Conservation (phyloP, 1,284 basidiomycete species). For the Leccinum variabile region DNA sequence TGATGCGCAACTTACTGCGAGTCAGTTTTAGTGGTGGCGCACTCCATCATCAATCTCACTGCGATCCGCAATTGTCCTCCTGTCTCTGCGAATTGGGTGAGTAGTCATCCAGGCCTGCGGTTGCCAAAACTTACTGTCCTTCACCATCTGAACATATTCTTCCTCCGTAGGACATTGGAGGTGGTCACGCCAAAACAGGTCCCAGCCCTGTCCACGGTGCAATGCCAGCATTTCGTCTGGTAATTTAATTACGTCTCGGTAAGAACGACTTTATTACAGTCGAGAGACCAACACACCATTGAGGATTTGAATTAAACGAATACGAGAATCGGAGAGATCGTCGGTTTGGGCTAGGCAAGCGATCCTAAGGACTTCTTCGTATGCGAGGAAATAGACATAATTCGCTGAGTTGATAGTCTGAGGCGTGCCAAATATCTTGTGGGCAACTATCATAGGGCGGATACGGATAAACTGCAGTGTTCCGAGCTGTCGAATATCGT, state of each 20-base stretch:
- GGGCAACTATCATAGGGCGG: slow-evolving; percentile 53
- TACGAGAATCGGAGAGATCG: not conserved
- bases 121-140: not conserved
- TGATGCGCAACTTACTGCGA: not conserved
- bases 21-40: not conserved
- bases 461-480: not conserved
- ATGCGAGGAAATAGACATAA: not conserved
- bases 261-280: not conserved
- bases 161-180: not conserved
- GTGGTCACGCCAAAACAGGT: not conserved
- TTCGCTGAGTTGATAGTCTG: slow-evolving; percentile 46
- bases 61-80: not conserved
- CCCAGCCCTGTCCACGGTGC: not conserved
- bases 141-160: not conserved
- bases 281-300: not conserved
- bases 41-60: not conserved
- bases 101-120: not conserved
- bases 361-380: not conserved
- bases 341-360: not conserved
- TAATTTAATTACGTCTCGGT: not conserved
- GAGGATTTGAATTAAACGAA: not conserved
- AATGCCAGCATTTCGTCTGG: not conserved
- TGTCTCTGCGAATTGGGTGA: not conserved
- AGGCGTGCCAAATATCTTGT: slow-evolving; percentile 79
- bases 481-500: slow-evolving; percentile 1